Base-by-base conservation (phyloP, 2,329 filamentous ascomycete species). In the Parastagonospora avenae region DNA sequence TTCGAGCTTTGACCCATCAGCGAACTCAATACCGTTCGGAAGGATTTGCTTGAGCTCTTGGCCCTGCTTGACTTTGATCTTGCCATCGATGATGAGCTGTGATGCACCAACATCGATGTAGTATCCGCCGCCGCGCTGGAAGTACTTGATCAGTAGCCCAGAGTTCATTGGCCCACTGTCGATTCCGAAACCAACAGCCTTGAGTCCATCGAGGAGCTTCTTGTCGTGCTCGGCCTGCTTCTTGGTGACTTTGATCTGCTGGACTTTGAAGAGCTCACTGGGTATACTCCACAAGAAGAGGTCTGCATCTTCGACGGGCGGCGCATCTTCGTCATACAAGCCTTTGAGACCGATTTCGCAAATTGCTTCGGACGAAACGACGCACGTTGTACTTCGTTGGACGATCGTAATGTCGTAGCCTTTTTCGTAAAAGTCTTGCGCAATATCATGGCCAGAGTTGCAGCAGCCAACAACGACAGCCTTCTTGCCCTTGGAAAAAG, bases 391-490 rank as follows among this genome's bases (percentile, higher is more conserved):
- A 39, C 63, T 70, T 28, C 79, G 73, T 54, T 81, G 79, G 0
- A 80, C 61, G 57, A 81, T 77, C 10, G 78, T 81, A n/a, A 77
- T 63, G 11, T 76, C 72, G 28, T 73, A 67, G 4, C 73, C 73
- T 6, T 74, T 74, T 16, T 75, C 69, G 32, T 73, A 68, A 71
- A 79, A 80, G 60, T 80, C 77, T 59, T 79, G 73, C 2, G 78
- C 76, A 19, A 80, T 73, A 57, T 81, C 78, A 62, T 80, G 78
- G 42, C 74, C 78, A 0, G 77, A 79, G 55, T 81, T 81, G 43
- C 75, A 80, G 14, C 74, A 75, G 24, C 79, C 79, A 12, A 82
- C 65, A 1, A 82, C 74, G 29, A 80, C 59, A 4, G 74, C 78
- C 29, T 70, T 70, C 46, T 79, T 79, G 27, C 76, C 76, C 15